Base-by-base conservation (phyloP, 495 filamentous ascomycete species). In the Penicillium arizonense region DNA sequence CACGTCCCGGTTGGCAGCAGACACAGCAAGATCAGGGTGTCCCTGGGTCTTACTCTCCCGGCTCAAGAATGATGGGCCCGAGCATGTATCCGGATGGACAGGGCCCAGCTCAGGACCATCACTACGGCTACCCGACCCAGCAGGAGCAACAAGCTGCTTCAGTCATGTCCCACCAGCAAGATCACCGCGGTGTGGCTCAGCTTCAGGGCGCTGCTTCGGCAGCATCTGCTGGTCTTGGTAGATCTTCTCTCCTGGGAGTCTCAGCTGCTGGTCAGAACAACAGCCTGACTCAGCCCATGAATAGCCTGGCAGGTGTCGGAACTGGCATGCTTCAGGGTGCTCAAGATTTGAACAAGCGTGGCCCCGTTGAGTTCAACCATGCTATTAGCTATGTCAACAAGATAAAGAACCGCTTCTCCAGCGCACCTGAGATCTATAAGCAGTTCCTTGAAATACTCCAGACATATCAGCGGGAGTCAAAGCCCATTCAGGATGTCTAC, bases 381-480 rank as follows among this genome's bases (percentile, higher is more conserved):
- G 95, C 95, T 0, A 99, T 99, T 53, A 97, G 91, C 65, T 99
- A 99, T 64, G 95, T 99, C 40, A 99, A 99, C 67, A 99, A 99
- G 73, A 99, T 99, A 48, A 99, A 99, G 94, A 99, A 97, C 65
- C 94, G 95, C 36, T 99, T 97, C 67, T 83, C 94, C 40, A 83
- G 87, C 57, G 89, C 94, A 53, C 95, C 95, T 7, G 95, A 99
- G 63, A 97, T 97, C 48, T 99, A 99, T 76, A 99, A 99, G 63
- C 91, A 97, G 62, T 99, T 99, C 65, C 82, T 99, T 7, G 95
- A 99, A 66, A 99, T 99, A 24, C 75, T 99, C 38, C 95, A 99
- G 69, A 99, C 95, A 1, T 99, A 99, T 64, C 95, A 99, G 69
- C 83, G 95, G 47, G 95, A 99, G 61, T 95, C 92, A 34, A 97